Conservation (phyloP, 768 basidiomycete genomes). For the Hypholoma fasciculare region DNA sequence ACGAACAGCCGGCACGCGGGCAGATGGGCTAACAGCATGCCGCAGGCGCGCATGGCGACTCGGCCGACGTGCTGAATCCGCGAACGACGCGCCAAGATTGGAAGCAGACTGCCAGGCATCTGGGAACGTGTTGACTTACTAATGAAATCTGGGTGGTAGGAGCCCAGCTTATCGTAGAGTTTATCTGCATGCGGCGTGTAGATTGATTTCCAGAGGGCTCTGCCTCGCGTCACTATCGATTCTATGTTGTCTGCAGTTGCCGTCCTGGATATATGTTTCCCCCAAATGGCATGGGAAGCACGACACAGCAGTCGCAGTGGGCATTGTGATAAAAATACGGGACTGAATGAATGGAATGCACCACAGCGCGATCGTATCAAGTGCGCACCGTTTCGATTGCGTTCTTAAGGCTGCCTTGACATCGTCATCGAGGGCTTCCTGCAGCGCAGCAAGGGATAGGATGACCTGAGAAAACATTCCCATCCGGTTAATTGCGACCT, state of each 20-base stretch:
- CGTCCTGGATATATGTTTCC: constrained; percentile 41
- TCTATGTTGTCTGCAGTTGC: constrained; percentile 66
- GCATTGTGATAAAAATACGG: constrained; percentile 2
- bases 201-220: constrained; percentile 79
- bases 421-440: constrained; percentile 78
- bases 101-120: constrained; percentile 29
- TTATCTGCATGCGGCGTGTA: constrained; percentile 90
- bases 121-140: constrained; percentile 54
- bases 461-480: constrained; percentile 61
- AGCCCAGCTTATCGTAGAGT: constrained; percentile 81
- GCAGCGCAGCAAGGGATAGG: constrained; percentile 74
- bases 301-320: neutral
- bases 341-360: neutral
- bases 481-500: constrained; percentile 7
- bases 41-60: constrained; percentile 15
- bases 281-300: constrained; percentile 4
- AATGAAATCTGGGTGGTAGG: constrained; percentile 94
- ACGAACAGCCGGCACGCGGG: neutral
- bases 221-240: constrained; percentile 67
- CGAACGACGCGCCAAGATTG: constrained; percentile 27
- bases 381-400: constrained; percentile 57
- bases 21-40: neutral
- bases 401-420: constrained; percentile 73
- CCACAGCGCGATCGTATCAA: too few species aligned
- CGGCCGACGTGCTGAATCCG: constrained; percentile 22